phyloP scores from a whole-genome alignment of 352 stramenopile genomes.

The Phytophthora tubulina region DNA sequence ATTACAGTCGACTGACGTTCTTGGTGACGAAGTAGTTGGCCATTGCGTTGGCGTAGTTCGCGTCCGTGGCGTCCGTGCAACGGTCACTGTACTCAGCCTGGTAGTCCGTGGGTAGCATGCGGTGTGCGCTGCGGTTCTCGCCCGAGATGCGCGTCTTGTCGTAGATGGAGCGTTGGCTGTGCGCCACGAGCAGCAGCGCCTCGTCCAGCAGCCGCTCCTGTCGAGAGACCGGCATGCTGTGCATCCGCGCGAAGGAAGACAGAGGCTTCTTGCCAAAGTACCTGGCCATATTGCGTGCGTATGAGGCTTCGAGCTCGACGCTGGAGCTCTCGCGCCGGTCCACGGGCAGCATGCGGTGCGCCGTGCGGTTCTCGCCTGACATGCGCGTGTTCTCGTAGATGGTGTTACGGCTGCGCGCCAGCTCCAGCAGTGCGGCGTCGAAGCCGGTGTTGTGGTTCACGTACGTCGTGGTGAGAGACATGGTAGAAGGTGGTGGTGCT shows the following conservation, averaged over 20 bases:
- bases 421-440: constrained; percentile 37
- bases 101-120: constrained; percentile 53
- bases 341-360: constrained; percentile 52
- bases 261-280: constrained; percentile 20
- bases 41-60: constrained; percentile 57
- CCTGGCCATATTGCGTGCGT: constrained; percentile 35
- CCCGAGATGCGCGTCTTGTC: constrained; percentile 63
- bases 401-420: constrained; percentile 44
- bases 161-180: constrained; percentile 61
- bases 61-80: constrained; percentile 58
- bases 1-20: constrained; percentile 51
- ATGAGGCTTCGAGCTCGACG: constrained; percentile 47
- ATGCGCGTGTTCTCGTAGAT: constrained; percentile 75
- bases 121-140: constrained; percentile 55
- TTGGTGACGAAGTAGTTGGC: constrained; percentile 51
- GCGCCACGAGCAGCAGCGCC: constrained; percentile 34
- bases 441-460: constrained; percentile 27
- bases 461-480: constrained; percentile 19
- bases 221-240: constrained; percentile 18
- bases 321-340: constrained; percentile 52
- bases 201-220: constrained; percentile 27
- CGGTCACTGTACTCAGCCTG: constrained; percentile 48
- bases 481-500: neutral
- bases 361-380: constrained; percentile 61
- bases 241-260: neutral